phyloP scores from a whole-genome alignment of 768 basidiomycete species.

The Naganishia friedmannii region DNA sequence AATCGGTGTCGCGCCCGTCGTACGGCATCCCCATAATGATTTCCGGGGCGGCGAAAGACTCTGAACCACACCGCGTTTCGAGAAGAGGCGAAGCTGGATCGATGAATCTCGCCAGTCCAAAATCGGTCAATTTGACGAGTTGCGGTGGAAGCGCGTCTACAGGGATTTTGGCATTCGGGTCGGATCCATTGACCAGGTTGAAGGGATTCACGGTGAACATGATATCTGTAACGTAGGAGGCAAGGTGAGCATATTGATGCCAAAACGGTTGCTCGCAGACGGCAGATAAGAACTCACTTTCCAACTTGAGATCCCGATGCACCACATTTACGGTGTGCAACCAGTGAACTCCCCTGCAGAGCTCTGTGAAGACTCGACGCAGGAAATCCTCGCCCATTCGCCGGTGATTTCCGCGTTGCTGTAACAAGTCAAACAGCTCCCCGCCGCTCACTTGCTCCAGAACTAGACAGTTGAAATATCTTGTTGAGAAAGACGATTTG shows the following conservation, averaged over 20 bases:
- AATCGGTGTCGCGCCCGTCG: conserved; percentile 79
- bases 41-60: conserved; percentile 72
- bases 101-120: conserved; percentile 82
- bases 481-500: conserved; percentile 67
- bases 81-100: conserved; percentile 64
- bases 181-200: conserved; percentile 43
- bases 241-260: not conserved
- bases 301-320: conserved; percentile 82
- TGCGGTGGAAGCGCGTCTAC: conserved; percentile 53
- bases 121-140: conserved; percentile 79
- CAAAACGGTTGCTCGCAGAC: too few species aligned
- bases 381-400: conserved; percentile 56
- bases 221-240: conserved; percentile 59
- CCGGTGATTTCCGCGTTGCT: conserved; percentile 53
- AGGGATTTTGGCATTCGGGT: conserved; percentile 48
- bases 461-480: conserved; percentile 71
- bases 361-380: conserved; percentile 69
- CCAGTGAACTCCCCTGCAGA: conserved; percentile 76
- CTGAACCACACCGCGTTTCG: conserved; percentile 77
- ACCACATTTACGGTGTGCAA: conserved; percentile 81
- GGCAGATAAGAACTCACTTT: conserved; percentile 53
- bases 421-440: conserved; percentile 72
- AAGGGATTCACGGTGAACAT: conserved; percentile 64
- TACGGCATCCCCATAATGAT: conserved; percentile 60
- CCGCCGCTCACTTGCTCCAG: conserved; percentile 74